These are phyloP conservation scores for Colletotrichum cordylinicola DNA, from an alignment of 2,329 filamentous ascomycete species.

Conservation along the genomic window DNA sequence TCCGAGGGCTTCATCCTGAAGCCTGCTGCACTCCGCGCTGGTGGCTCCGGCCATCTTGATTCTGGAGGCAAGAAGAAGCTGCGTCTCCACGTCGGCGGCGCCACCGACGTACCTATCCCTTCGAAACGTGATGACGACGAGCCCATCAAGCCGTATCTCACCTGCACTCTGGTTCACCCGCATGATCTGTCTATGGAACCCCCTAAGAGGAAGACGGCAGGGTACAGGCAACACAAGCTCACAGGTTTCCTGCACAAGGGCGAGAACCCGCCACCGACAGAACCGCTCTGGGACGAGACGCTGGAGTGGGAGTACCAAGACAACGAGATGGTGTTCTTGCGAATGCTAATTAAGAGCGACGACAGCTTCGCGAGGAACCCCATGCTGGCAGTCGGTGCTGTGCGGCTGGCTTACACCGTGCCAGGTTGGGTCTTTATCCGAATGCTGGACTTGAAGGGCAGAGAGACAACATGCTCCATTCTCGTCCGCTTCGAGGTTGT, in stretches of 20 bases:
- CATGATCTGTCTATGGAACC: constrained; percentile 51
- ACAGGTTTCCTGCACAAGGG: constrained; percentile 60
- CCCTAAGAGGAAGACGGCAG: constrained; percentile 65
- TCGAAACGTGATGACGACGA: constrained; percentile 54
- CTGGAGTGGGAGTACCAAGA: constrained; percentile 74
- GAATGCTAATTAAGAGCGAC: constrained; percentile 72
- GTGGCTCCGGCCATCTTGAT: constrained; percentile 56
- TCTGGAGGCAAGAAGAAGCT: constrained; percentile 51
- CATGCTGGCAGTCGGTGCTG: constrained; percentile 63
- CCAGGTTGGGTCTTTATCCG: constrained; percentile 68
- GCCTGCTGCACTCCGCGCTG: constrained; percentile 62
- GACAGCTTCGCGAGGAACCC: constrained; percentile 68
- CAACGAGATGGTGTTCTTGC: constrained; percentile 68
- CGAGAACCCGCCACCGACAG: constrained; percentile 62
- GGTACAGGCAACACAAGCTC: constrained; percentile 65
- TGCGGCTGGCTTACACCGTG: constrained; percentile 62
- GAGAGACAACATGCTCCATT: constrained; percentile 67
- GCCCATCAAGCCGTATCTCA: constrained; percentile 66
- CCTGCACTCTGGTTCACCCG: constrained; percentile 68
- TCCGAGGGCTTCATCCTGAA: constrained; percentile 72
- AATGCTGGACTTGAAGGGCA: constrained; percentile 69
- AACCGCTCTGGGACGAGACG: constrained; percentile 70
- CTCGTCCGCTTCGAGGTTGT: constrained; percentile 66
- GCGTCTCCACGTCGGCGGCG: constrained; percentile 65
- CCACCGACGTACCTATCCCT: constrained; percentile 64